These are phyloP conservation scores for Leavenworthia alabamica DNA, from an alignment of 345 rosid species.

Conservation along the genomic window DNA sequence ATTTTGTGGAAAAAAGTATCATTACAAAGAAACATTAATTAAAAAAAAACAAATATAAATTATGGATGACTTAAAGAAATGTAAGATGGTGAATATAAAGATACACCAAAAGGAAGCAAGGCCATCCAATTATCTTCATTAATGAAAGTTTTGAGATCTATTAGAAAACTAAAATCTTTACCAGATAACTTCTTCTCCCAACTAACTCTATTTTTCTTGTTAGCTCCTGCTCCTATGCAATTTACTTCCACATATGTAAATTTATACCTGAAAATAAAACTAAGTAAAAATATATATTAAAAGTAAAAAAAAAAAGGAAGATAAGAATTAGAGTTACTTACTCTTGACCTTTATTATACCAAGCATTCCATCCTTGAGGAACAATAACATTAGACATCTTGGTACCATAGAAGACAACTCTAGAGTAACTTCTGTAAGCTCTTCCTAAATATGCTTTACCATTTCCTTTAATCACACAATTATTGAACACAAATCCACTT, in stretches of 20 bases:
- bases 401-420: constrained; percentile 31
- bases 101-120: constrained; percentile 25
- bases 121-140: constrained; percentile 37
- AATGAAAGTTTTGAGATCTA: constrained; percentile 24
- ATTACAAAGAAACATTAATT: neutral
- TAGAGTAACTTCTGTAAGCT: constrained; percentile 33
- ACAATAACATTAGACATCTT: constrained; percentile 9
- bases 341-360: constrained; percentile 34
- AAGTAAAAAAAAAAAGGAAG: neutral
- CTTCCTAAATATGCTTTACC: constrained; percentile 38
- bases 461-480: constrained; percentile 22
- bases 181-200: constrained; percentile 39
- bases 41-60: neutral
- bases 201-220: constrained; percentile 28
- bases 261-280: too few species aligned
- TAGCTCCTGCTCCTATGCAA: constrained; percentile 37
- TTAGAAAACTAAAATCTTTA: neutral
- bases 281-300: neutral
- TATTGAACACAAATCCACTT: constrained; percentile 34
- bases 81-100: neutral
- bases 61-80: neutral
- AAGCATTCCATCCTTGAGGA: constrained; percentile 42
- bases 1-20: too few species aligned
- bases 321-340: constrained; percentile 4
- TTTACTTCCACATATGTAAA: constrained; percentile 30